These are phyloP conservation scores for Collybia nuda DNA, from an alignment of 768 basidiomycete genomes.

Conservation along the genomic window DNA sequence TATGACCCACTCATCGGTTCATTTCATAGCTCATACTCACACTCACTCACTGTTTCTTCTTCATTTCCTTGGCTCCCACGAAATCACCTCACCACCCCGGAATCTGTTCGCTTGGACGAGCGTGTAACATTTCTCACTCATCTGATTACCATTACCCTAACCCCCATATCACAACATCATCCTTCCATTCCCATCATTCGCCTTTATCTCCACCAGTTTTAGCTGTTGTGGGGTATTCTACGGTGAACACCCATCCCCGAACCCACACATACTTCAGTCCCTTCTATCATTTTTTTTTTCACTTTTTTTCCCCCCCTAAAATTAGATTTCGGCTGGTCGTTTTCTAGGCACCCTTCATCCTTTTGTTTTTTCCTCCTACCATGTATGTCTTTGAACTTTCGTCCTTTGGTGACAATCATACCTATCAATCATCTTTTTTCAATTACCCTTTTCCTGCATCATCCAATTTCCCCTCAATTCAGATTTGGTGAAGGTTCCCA, in stretches of 20 bases:
- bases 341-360: background rate
- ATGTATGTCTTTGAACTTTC: background rate
- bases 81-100: slow-evolving; percentile 9
- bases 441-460: slow-evolving; percentile 7
- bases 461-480: slow-evolving; percentile 4
- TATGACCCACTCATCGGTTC: background rate
- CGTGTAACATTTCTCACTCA: slow-evolving; percentile 24
- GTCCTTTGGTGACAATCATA: slow-evolving; percentile 1
- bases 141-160: background rate
- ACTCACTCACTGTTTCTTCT: slow-evolving; percentile 4
- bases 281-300: too few species aligned
- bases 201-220: background rate
- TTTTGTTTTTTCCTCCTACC: background rate
- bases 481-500: slow-evolving; percentile 11
- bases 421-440: slow-evolving; percentile 5
- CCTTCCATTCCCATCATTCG: background rate
- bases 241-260: background rate
- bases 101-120: slow-evolving; percentile 39
- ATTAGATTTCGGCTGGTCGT: slow-evolving; percentile 7
- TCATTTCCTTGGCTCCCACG: background rate
- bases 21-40: slow-evolving; percentile 6
- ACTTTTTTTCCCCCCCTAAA: too few species aligned
- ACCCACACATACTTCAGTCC: slow-evolving; percentile 2
- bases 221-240: background rate
- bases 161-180: background rate